Base-by-base conservation (phyloP, 331 rosid genomes). In the Spiraea crenata region DNA sequence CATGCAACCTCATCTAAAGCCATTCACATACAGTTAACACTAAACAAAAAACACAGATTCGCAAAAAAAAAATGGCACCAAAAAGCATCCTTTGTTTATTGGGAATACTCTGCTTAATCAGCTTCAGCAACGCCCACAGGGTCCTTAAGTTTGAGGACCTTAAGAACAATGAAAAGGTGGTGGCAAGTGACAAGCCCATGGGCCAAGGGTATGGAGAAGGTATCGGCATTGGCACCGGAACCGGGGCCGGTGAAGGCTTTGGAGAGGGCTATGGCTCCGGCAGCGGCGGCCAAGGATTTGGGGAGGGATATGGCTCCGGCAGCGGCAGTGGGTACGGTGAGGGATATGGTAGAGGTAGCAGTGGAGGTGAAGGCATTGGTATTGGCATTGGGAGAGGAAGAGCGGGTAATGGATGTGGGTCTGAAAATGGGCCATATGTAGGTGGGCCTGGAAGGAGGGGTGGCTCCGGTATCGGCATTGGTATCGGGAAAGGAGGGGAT, bases 91-190 rank as follows among this genome's bases (percentile, higher is more conserved):
- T 81, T 48, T 51, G 64, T 72, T 73, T 75, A 51, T 41, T 72
- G 20, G 73, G 59, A 10, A 31, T 68, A 47, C 34, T 71, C 50
- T 78, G 71, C 83, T 52, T 75, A 10, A 1, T 59, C 3, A 67
- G 79, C 65, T 57, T 71, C 57, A 45, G 62, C 67, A 60, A 57
- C 3, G 80, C 80, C 58, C 14, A 31, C 5, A 71, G 75, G 75
- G 19, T 72, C 2, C 71, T 71, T 34, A 39, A 59, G 16, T 1
- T 37, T 0, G 2, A 59, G 14, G 44, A 7, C 45, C 7, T 45
- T 35, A 7, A 19, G 6, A 3, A 7, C 39, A n/a, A 59, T 59
- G 20, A 0, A 7, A 59, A 20, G 65, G 17, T 49, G 59, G 54
- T 25, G 20, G 25, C 37, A 20, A 7, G 42, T 44, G 54, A 64